Evolutionary conservation across 768 basidiomycete species (phyloP).

Genomic region (Boletus edulis): DNA sequence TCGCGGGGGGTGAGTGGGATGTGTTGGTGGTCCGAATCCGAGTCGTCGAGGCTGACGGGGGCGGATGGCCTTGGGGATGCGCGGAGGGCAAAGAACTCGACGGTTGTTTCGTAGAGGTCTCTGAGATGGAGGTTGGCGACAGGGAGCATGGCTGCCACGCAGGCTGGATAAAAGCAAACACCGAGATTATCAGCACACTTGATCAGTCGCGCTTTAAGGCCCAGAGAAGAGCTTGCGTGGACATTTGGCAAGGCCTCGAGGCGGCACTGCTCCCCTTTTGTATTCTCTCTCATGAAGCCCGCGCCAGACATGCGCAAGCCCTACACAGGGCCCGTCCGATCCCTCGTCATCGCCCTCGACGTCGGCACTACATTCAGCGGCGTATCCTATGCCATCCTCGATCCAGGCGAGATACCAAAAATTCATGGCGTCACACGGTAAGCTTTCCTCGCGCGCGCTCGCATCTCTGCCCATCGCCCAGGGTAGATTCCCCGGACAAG

Average conservation of each 20-base stretch:
- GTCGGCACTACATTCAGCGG: constrained; percentile 84
- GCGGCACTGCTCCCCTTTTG: constrained; percentile 6
- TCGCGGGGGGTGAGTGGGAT: constrained; percentile 29
- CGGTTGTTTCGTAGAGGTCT: constrained; percentile 50
- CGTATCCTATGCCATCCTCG: constrained; percentile 80
- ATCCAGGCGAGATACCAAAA: constrained; percentile 78
- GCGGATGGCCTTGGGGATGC: constrained; percentile 32
- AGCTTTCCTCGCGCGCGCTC: constrained; percentile 6
- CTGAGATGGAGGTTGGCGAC: constrained; percentile 46
- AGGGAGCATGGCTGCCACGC: constrained; percentile 39
- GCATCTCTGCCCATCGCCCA: constrained; percentile 13
- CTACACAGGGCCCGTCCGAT: constrained; percentile 59
- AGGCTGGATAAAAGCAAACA: constrained; percentile 31
- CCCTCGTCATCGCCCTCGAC: constrained; percentile 76
- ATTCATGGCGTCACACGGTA: constrained; percentile 80
- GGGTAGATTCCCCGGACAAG: constrained; percentile 75
- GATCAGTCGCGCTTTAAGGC: constrained; percentile 7
- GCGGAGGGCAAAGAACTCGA: constrained; percentile 56
- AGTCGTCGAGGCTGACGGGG: constrained; percentile 25
- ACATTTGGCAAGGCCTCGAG: constrained; percentile 12
- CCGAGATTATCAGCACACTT: constrained; percentile 36
- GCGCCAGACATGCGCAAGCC: constrained; percentile 70
- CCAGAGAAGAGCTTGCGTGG: constrained; percentile 20
- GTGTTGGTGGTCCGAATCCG: constrained; percentile 26
- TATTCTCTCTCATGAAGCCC: constrained; percentile 42